Evolutionary conservation across 2,329 filamentous ascomycete genomes (phyloP).

Genomic region (Sclerotinia sclerotiorum): DNA sequence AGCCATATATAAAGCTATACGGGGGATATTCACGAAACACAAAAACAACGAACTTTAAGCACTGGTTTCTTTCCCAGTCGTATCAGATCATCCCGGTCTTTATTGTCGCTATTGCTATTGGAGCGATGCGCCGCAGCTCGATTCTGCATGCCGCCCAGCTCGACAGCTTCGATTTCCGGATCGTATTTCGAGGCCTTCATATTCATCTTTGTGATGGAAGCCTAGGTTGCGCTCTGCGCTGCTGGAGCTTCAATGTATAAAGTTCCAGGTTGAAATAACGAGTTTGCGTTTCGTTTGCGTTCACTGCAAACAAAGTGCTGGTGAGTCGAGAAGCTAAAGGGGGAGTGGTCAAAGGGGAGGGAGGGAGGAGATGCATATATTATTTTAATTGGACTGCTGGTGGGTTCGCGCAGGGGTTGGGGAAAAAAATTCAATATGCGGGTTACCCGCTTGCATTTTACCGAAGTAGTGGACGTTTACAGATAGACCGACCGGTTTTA

Average conservation of each 20-base stretch:
- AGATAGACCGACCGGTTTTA: neutral
- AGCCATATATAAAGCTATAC: no score
- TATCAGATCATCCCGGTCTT: constrained; percentile 11
- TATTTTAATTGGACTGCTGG: no score
- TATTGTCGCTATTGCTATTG: neutral
- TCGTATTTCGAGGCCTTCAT: neutral
- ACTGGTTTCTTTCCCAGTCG: constrained; percentile 18
- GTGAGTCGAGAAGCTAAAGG: neutral
- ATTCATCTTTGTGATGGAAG: neutral
- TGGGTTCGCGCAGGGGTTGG: neutral
- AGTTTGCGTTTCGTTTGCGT: neutral
- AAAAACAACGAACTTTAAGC: constrained; percentile 8
- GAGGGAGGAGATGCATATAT: neutral
- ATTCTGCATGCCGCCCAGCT: neutral
- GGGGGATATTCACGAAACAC: no score
- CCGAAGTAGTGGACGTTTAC: neutral
- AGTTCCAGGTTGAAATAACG: no score
- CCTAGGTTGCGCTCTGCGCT: neutral
- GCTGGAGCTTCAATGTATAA: neutral
- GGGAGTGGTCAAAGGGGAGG: neutral
- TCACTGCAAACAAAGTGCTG: no score
- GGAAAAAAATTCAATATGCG: neutral
- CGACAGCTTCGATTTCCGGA: neutral
- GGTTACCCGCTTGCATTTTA: neutral
- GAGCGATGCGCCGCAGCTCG: neutral